Conservation (phyloP, 129 eudicot species). For the Artemisia argyi region DNA sequence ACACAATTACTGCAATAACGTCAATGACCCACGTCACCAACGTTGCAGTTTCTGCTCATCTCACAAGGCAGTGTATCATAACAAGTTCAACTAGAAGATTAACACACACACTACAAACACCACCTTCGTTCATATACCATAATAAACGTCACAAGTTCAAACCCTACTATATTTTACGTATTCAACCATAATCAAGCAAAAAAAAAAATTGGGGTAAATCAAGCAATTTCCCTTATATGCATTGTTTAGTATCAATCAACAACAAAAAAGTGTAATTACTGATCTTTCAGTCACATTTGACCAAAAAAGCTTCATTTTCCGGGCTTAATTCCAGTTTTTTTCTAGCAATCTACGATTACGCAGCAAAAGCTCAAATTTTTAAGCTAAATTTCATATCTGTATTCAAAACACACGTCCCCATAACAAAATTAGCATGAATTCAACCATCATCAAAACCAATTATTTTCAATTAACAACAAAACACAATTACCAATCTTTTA, state of each 20-base stretch:
- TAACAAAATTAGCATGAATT: not conserved
- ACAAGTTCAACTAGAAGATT: not conserved
- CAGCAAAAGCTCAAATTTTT: not conserved
- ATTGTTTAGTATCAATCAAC: conserved; percentile 9
- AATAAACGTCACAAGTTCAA: conserved; percentile 2
- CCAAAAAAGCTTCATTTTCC: conserved; percentile 5
- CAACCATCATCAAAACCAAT: not conserved
- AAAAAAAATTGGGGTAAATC: too few species aligned
- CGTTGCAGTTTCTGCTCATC: not conserved
- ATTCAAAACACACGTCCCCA: not conserved
- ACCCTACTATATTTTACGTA: conserved; percentile 2
- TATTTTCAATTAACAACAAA: conserved; percentile 9
- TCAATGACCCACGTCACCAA: not conserved
- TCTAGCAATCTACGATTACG: conserved; percentile 13
- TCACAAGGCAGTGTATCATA: not conserved
- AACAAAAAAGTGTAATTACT: conserved; percentile 11
- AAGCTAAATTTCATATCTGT: not conserved
- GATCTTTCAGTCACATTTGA: conserved; percentile 13
- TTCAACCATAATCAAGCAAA: conserved; percentile 16
- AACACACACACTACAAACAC: not conserved
- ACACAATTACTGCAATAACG: too few species aligned
- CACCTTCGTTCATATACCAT: not conserved
- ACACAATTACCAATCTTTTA: not conserved
- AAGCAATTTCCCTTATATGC: conserved; percentile 4
- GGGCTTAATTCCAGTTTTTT: conserved; percentile 11